Conservation (phyloP, 2,329 filamentous ascomycete species). For the Bertia moriformis region DNA sequence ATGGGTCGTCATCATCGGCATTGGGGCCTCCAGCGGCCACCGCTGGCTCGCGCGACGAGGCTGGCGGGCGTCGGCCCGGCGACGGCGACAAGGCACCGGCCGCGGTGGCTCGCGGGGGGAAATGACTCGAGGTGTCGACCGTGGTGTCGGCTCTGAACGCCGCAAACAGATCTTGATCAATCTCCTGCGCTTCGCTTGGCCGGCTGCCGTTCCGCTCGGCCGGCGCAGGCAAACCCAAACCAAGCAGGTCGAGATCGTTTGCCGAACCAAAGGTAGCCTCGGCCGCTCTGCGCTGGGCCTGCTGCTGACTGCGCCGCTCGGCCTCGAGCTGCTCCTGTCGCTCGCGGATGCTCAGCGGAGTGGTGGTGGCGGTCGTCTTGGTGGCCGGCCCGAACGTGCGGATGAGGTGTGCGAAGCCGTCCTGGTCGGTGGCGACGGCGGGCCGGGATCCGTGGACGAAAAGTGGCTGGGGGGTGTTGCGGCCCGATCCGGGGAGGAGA, state of each 20-base stretch:
- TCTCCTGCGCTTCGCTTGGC: slow-evolving; percentile 15
- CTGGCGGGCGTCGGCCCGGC: slow-evolving; percentile 36
- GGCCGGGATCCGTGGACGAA: slow-evolving; percentile 29
- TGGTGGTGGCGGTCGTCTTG: slow-evolving; percentile 54
- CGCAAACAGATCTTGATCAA: slow-evolving; percentile 52
- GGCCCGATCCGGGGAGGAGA: too few relatives aligned
- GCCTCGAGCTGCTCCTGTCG: slow-evolving; percentile 54
- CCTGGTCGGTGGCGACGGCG: slow-evolving; percentile 25
- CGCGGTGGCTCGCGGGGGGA: slow-evolving; percentile 35
- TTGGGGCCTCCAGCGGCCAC: slow-evolving; percentile 15
- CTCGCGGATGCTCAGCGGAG: slow-evolving; percentile 69
- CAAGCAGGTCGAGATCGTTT: slow-evolving; percentile 64
- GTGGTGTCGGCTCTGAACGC: slow-evolving; percentile 53
- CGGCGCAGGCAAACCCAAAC: slow-evolving; percentile 24
- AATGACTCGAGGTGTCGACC: slow-evolving; percentile 52
- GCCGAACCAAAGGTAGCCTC: slow-evolving; percentile 67
- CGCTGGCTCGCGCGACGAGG: slow-evolving; percentile 31
- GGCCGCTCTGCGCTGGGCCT: slow-evolving; percentile 54
- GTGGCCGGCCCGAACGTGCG: slow-evolving; percentile 43
- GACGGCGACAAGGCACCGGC: slow-evolving; percentile 20
- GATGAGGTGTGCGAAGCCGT: slow-evolving; percentile 68
- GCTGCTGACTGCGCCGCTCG: slow-evolving; percentile 59
- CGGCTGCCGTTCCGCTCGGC: slow-evolving; percentile 9
- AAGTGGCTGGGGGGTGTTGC: slow-evolving; percentile 39
- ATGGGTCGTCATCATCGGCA: slow-evolving; percentile 74